Evolutionary conservation across 768 basidiomycete genomes (phyloP), one percentile per base, ranked within the genome.

Genomic region (Mycena sanguinolenta): DNA sequence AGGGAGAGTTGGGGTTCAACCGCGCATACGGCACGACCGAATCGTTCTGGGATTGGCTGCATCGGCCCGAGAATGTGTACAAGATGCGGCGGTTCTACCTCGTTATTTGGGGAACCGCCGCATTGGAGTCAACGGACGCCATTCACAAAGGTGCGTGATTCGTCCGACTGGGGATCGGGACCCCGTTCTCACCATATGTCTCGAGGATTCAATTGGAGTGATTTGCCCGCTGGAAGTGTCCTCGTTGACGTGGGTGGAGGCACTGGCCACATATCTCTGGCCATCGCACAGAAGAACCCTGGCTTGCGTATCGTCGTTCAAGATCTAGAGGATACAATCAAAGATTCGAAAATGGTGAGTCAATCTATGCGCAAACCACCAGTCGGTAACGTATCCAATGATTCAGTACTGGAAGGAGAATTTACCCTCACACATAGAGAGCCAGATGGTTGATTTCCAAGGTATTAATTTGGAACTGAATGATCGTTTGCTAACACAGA

Each of bases 181-280:
- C 17, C n/a, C 5, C 7, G 46, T 49, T 38, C 36, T 14, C 10
- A 39, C n/a, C n/a, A n/a, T n/a, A 39, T 17, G 13, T 32, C 4
- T 61, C n/a, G 63, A 77, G 81, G 77, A 7, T 83, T 77, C 66
- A 77, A 76, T 19, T 83, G 77, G 77, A 44, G 21, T 16, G 53
- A 23, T 0, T 67, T 82, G 19, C 63, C 72, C 6, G 32, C 63
- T 16, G 78, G 73, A 12, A 62, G 70, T 1, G 23, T 76, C 3
- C 55, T 83, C 9, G 79, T 83, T 21, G 82, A 82, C 49, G 79
- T 82, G 14, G 81, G 80, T 0, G 78, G 78, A 4, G 81, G 79
- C 1, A 69, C 79, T n/a, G 81, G 80, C 3, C 49, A 69, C 13
- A 61, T 70, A n/a, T 55, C 75, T 4, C 50, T 81, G 38, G 64